These are phyloP conservation scores for Penicillium flavigenum DNA, from an alignment of 495 filamentous ascomycete genomes.

Conservation along the genomic window DNA sequence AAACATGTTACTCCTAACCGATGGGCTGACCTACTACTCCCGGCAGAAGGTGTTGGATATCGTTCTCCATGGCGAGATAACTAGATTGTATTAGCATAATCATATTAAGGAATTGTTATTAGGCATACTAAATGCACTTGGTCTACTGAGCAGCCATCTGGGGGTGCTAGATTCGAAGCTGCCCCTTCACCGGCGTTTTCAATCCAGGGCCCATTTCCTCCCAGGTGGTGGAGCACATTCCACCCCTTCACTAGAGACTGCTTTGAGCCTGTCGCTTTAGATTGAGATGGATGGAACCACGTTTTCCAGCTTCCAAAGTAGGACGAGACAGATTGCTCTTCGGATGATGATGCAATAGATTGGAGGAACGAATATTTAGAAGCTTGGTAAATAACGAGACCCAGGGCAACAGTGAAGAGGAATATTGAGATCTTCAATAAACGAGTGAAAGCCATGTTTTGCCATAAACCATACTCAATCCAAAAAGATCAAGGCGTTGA, in stretches of 20 bases:
- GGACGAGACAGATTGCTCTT: background rate
- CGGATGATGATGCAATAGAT: background rate
- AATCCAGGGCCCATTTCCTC: constrained; percentile 61
- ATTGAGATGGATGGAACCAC: background rate
- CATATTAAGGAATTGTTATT: background rate
- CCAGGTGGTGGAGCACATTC: constrained; percentile 58
- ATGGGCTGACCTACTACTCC: constrained; percentile 43
- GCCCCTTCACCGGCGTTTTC: constrained; percentile 47
- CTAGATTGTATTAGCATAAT: constrained; percentile 29
- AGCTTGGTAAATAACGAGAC: background rate
- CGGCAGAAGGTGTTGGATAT: constrained; percentile 56
- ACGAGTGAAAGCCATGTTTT: background rate
- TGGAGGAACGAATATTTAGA: background rate
- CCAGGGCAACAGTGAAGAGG: background rate
- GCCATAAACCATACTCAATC: background rate
- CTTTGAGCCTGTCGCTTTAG: background rate
- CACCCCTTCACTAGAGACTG: constrained; percentile 28
- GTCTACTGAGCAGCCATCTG: constrained; percentile 50
- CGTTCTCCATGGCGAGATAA: constrained; percentile 60
- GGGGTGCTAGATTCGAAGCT: constrained; percentile 39
- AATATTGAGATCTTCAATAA: background rate
- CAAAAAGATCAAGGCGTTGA: background rate
- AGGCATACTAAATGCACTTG: constrained; percentile 59
- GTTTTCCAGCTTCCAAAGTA: background rate
- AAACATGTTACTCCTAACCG: background rate